These are phyloP conservation scores for Paramyrothecium roridum DNA, from an alignment of 2,329 filamentous ascomycete species.

Conservation along the genomic window DNA sequence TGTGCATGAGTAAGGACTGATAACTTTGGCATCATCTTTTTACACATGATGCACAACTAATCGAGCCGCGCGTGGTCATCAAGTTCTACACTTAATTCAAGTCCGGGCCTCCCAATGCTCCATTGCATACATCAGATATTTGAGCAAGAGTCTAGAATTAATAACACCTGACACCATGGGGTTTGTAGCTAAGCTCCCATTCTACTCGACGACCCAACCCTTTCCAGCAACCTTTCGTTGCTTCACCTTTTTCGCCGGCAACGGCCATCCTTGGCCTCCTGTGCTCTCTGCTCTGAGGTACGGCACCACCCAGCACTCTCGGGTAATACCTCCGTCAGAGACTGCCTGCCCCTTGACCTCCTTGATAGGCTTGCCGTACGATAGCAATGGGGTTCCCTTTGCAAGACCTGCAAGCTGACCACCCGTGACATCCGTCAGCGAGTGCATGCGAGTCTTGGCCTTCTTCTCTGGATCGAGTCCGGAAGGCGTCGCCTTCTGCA, in stretches of 20 bases:
- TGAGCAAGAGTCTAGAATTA: background rate
- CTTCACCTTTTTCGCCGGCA: conserved; percentile 80
- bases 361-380: conserved; percentile 87
- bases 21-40: no score
- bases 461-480: conserved; percentile 50
- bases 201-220: conserved; percentile 69
- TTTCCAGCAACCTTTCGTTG: conserved; percentile 71
- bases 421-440: conserved; percentile 75
- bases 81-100: background rate
- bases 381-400: conserved; percentile 78
- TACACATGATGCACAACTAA: no score
- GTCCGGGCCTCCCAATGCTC: conserved; percentile 15
- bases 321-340: conserved; percentile 35
- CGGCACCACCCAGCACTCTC: conserved; percentile 83
- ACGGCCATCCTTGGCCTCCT: conserved; percentile 73
- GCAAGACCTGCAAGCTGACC: conserved; percentile 75
- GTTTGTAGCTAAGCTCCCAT: conserved; percentile 18
- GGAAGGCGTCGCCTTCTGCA: conserved; percentile 64
- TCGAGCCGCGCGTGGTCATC: no score
- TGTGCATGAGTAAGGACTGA: no score
- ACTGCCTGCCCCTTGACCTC: conserved; percentile 56
- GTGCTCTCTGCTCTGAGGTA: conserved; percentile 67
- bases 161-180: background rate
- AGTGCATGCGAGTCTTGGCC: conserved; percentile 81
- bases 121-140: background rate